Base-by-base conservation (phyloP, 495 filamentous ascomycete species). In the Hypoxylon perforatum region DNA sequence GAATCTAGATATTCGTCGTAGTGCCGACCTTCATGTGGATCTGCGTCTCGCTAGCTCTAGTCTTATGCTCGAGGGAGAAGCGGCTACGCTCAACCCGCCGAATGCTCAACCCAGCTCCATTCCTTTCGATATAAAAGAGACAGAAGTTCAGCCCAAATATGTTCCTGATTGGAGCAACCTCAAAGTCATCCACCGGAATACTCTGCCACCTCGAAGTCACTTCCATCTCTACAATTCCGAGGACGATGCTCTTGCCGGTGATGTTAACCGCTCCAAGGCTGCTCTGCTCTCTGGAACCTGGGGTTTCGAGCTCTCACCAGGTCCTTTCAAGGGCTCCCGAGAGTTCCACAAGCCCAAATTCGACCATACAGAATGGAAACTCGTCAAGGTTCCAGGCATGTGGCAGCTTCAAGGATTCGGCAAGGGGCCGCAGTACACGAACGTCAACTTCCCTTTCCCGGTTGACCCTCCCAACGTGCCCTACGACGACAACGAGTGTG, bases 381-480 rank as follows among this genome's bases (percentile, higher is more conserved):
- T 78, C 36, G 87, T 90, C 56, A 60, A 80, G 33, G 89, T 91
- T 9, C 89, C 88, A 0, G 85, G 87, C 10, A 88, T 89, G 81
- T 91, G 89, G 89, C 89, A 91, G 66, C 75, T 88, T 14, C 87
- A 91, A 64, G 87, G 87, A 39, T 86, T 85, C 61, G 87, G 87
- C 11, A 82, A 81, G 56, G 80, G 80, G 10, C 86, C 87, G 2
- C 86, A 89, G 38, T 91, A 91, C 54, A 90, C 87, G 14, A 92
- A 91, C 61, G 72, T 86, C 53, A 79, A 84, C 52, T 90, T 80
- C 62, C 89, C 88, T 2, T 88, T 88, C 49, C 88, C 88, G 1
- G 80, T 85, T 5, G 70, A 86, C 61, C 87, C 87, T 5, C 88
- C 88, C 1, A 71, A 80, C 57, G 82, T 90, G 14, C 87, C 88